A percentile compares a stretch with the other conserved stretches of the same genome.
These are phyloP conservation scores for Xylaria longipes DNA, from an alignment of 495 filamentous ascomycete species.

Conservation along the genomic window DNA sequence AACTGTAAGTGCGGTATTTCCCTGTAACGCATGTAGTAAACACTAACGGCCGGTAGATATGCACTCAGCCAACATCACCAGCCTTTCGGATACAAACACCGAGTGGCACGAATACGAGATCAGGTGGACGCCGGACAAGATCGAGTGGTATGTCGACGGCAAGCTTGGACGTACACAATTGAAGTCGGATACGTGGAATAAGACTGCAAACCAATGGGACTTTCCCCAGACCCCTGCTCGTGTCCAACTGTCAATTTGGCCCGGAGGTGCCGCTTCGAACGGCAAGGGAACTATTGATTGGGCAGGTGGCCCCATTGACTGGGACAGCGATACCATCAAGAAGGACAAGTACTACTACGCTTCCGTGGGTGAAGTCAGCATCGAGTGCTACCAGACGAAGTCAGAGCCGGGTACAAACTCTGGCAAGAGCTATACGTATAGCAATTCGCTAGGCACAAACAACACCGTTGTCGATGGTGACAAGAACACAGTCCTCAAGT, in stretches of 20 bases:
- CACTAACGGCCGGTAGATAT: constrained; percentile 59
- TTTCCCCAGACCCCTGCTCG: constrained; percentile 95
- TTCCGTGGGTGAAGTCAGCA: constrained; percentile 73
- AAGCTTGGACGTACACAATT: constrained; percentile 73
- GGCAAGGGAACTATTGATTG: constrained; percentile 85
- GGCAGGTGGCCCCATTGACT: constrained; percentile 90
- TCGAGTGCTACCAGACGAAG: constrained; percentile 84
- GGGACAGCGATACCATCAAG: constrained; percentile 82
- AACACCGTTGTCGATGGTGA: constrained; percentile 75
- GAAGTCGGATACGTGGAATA: constrained; percentile 82
- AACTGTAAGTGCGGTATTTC: constrained; percentile 71
- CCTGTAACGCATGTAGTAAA: not conserved
- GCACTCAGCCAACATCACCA: constrained; percentile 73
- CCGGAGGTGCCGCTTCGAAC: constrained; percentile 81
- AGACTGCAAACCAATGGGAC: constrained; percentile 78
- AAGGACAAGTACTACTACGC: constrained; percentile 89
- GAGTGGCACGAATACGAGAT: constrained; percentile 92
- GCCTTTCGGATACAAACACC: constrained; percentile 71
- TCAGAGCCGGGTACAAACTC: constrained; percentile 62
- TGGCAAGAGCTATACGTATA: constrained; percentile 77
- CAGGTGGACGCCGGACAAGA: constrained; percentile 84
- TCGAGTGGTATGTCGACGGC: constrained; percentile 88
- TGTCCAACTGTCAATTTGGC: constrained; percentile 95
- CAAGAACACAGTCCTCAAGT: constrained; percentile 78
- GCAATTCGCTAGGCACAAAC: constrained; percentile 68